Evolutionary conservation across 73 alveolate genomes (phyloP).

Genomic region (Paramecium primaurelia): DNA sequence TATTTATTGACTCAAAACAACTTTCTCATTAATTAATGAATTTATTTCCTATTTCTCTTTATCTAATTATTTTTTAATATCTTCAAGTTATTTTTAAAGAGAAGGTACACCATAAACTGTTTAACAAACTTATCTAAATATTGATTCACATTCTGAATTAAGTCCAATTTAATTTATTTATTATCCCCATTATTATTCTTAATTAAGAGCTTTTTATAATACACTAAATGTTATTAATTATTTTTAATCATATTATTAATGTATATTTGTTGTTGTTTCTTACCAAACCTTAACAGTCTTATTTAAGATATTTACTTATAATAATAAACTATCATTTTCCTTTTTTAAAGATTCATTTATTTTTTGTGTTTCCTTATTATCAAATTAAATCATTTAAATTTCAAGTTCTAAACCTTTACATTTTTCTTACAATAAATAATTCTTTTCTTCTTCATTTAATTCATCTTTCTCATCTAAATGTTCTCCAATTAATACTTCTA

Average conservation of each 20-base stretch:
- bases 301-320: neutral
- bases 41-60: neutral
- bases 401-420: neutral
- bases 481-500: neutral
- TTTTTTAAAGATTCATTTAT: neutral
- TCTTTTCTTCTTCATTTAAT: neutral
- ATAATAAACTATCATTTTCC: neutral
- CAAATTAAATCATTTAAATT: neutral
- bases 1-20: neutral
- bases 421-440: neutral
- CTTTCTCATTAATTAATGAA: neutral
- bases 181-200: neutral
- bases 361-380: neutral
- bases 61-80: neutral
- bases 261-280: neutral
- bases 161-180: neutral
- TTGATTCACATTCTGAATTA: neutral
- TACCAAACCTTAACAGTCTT: neutral
- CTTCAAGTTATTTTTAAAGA: neutral
- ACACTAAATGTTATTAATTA: neutral
- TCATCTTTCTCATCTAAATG: neutral
- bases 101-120: neutral
- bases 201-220: neutral
- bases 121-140: neutral
- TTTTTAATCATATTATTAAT: neutral